phyloP scores from a whole-genome alignment of 768 basidiomycete genomes.

The Kwoniella botswanensis region DNA sequence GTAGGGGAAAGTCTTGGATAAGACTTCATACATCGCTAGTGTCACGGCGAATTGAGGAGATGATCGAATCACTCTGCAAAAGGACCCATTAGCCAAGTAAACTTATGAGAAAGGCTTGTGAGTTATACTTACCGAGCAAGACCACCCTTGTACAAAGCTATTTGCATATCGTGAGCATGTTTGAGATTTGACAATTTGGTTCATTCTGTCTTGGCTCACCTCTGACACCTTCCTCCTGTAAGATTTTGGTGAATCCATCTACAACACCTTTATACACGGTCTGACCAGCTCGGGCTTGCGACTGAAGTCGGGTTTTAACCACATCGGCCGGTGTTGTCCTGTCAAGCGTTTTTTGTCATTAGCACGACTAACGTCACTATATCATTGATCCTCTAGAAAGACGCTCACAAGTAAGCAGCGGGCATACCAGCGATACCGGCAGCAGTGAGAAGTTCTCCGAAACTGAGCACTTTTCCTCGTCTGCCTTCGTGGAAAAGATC shows the following conservation, averaged over 20 bases:
- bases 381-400: neutral
- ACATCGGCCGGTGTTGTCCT: slow-evolving; percentile 70
- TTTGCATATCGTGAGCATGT: slow-evolving; percentile 62
- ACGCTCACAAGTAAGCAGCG: slow-evolving; percentile 65
- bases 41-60: slow-evolving; percentile 78
- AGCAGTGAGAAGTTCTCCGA: slow-evolving; percentile 84
- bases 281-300: slow-evolving; percentile 88
- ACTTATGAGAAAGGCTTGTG: too few species aligned
- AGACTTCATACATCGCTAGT: slow-evolving; percentile 45
- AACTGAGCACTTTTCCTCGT: slow-evolving; percentile 88
- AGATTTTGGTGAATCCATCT: slow-evolving; percentile 90
- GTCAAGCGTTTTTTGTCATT: neutral
- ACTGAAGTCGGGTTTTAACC: slow-evolving; percentile 94
- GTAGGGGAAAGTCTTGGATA: slow-evolving; percentile 62
- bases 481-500: slow-evolving; percentile 95
- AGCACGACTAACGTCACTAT: neutral
- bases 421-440: slow-evolving; percentile 84
- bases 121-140: slow-evolving; percentile 32
- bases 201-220: slow-evolving; percentile 76
- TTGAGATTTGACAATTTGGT: slow-evolving; percentile 74
- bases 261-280: slow-evolving; percentile 85
- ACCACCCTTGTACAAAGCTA: slow-evolving; percentile 67
- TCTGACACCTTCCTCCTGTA: slow-evolving; percentile 63
- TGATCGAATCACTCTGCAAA: slow-evolving; percentile 41
- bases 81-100: neutral